Evolutionary conservation across 1,284 basidiomycete genomes (phyloP).

Genomic region (Mycena sp.): DNA sequence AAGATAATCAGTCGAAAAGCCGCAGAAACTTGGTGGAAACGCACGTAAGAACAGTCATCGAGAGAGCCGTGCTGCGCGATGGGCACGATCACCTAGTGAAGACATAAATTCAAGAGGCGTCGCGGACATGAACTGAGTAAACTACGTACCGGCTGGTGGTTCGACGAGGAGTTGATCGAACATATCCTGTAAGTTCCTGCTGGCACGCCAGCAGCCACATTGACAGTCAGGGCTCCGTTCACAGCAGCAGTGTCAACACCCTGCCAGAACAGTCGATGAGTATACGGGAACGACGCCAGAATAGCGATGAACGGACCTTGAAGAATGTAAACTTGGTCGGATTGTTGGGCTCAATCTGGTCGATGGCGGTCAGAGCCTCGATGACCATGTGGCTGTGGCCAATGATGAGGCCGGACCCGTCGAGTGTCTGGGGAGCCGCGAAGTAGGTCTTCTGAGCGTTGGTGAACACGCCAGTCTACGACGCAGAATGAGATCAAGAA

Average conservation of each 20-base stretch:
- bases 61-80: constrained; percentile 67
- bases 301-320: constrained; percentile 47
- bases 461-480: constrained; percentile 47
- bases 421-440: constrained; percentile 64
- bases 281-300: neutral
- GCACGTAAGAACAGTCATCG: constrained; percentile 70
- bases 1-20: too few relatives aligned
- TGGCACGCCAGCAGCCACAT: constrained; percentile 66
- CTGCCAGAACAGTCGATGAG: neutral
- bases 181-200: constrained; percentile 66
- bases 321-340: constrained; percentile 74
- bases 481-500: too few relatives aligned
- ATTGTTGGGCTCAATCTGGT: constrained; percentile 62
- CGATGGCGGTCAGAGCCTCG: constrained; percentile 60
- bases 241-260: neutral
- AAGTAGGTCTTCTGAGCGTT: constrained; percentile 66
- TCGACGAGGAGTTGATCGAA: constrained; percentile 60
- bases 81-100: constrained; percentile 46
- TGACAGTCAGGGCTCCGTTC: constrained; percentile 60
- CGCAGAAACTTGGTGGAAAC: neutral
- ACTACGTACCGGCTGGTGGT: constrained; percentile 60
- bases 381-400: constrained; percentile 77
- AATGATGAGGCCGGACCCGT: constrained; percentile 56
- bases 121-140: too few relatives aligned
- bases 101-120: too few relatives aligned